Evolutionary conservation across 2,329 filamentous ascomycete genomes (phyloP), one percentile per base, ranked within the genome.

Genomic region (Aspergillus uvarum): DNA sequence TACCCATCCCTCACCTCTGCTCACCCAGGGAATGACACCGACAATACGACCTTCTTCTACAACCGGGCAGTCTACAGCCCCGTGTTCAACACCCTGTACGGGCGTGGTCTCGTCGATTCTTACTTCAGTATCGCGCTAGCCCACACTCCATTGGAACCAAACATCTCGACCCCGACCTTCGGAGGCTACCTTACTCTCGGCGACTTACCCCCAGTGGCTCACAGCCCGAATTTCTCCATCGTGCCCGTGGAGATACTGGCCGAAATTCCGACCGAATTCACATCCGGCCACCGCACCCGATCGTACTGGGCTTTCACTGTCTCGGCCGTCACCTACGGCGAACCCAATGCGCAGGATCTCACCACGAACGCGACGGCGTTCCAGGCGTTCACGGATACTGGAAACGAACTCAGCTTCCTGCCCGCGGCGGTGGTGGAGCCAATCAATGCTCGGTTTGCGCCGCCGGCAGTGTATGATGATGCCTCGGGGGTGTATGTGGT

Each of bases 61-160:
- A 59, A 66, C 51, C 69, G 69, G n/a, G 57, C 72, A 2, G 58
- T 69, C 0, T 85, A 85, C 70, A 75, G 80, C 55, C 80, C 83
- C 0, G 65, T 85, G n/a, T 79, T 85, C 64, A 80, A 76, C 7
- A 81, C 73, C 38, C 80, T 85, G 78, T 79, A 77, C 63, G 71
- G 77, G 54, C 67, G 79, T 31, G 73, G 77, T 22, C 66, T 77
- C 12, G 77, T 81, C 7, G 65, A 76, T 0, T 76, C 81, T 0
- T 65, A 82, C 10, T 85, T 83, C 73, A 80, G 76, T 64, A 69
- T 84, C n/a, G 80, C 79, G 0, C 70, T 85, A 21, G 71, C 75
- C 7, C 70, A 79, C 12, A 68, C 70, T n/a, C 56, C 67, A 1
- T 65, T 16, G 5, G 4, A 24, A 24, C 24, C 3, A 3, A 24